Percentiles rank a stretch among this genome's conserved stretches.
These are phyloP conservation scores for Syncephalastrum racemosum DNA, from an alignment of 371 early-diverging fungal genomes.

Conservation along the genomic window DNA sequence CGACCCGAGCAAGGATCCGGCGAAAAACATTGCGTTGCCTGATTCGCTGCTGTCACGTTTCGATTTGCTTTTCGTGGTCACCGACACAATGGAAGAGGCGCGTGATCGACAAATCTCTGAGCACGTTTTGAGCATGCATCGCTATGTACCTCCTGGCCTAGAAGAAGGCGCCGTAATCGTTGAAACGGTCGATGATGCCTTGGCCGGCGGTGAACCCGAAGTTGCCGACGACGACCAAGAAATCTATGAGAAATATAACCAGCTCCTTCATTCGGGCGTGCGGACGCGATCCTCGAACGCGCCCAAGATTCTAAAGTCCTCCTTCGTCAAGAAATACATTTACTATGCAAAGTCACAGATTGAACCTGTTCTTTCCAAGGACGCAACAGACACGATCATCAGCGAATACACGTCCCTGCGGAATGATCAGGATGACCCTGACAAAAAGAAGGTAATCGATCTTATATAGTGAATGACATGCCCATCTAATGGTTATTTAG, in stretches of 20 bases:
- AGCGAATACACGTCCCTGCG: conserved; percentile 79
- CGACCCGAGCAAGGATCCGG: conserved; percentile 77
- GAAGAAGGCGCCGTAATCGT: conserved; percentile 82
- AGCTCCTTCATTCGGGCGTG: conserved; percentile 58
- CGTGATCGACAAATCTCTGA: conserved; percentile 87
- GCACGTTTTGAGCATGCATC: conserved; percentile 93
- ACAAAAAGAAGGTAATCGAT: conserved; percentile 52
- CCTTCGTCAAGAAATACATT: conserved; percentile 83
- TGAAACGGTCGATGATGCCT: conserved; percentile 58
- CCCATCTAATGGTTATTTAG: conserved; percentile 15
- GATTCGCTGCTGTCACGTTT: conserved; percentile 98
- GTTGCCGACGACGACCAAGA: conserved; percentile 47
- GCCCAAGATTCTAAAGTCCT: conserved; percentile 67
- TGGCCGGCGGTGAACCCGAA: conserved; percentile 53
- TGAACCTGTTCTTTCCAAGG: conserved; percentile 67
- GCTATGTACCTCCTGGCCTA: conserved; percentile 82
- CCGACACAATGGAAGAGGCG: conserved; percentile 86
- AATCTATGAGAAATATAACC: conserved; percentile 84
- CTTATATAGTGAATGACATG: not conserved
- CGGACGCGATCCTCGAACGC: conserved; percentile 24
- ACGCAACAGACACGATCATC: conserved; percentile 80
- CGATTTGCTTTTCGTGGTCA: conserved; percentile 97
- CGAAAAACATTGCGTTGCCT: conserved; percentile 98
- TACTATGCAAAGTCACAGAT: conserved; percentile 81
- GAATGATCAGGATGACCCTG: conserved; percentile 58